Conservation (phyloP, 1,139 yeast genomes). For the Lodderomyces jiufengensis region DNA sequence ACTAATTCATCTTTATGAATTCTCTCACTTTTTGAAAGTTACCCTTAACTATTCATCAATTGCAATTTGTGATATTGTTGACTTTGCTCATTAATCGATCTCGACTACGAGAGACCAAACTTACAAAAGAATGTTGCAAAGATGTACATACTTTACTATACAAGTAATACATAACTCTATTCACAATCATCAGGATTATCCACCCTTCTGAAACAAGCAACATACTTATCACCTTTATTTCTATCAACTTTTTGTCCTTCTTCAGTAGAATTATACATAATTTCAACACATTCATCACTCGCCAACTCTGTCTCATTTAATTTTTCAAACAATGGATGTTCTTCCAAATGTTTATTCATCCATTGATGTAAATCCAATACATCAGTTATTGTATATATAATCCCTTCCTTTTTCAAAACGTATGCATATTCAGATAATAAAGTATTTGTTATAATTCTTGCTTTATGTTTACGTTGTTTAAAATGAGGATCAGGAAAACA, state of each 20-base stretch:
- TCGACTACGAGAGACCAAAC: no score
- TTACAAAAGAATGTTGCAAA: no score
- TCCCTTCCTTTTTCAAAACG: slow-evolving; percentile 71
- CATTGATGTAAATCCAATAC: slow-evolving; percentile 90
- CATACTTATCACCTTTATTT: slow-evolving; percentile 80
- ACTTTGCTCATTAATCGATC: no score
- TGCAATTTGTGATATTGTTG: no score
- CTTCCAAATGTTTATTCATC: slow-evolving; percentile 92
- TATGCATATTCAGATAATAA: slow-evolving; percentile 89
- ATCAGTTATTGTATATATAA: slow-evolving; percentile 91
- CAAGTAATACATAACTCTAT: slow-evolving; percentile 9
- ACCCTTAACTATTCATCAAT: no score
- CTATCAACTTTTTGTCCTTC: slow-evolving; percentile 96
- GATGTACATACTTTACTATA: no score
- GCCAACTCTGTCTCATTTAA: no score
- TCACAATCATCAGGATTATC: slow-evolving; percentile 51
- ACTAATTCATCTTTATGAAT: no score
- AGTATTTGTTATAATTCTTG: slow-evolving; percentile 89
- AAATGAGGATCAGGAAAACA: slow-evolving; percentile 99
- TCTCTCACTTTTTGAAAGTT: no score
- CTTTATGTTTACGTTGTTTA: slow-evolving; percentile 95
- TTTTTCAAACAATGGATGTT: slow-evolving; percentile 87
- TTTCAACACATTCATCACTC: slow-evolving; percentile 81
- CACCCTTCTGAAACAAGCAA: slow-evolving; percentile 82
- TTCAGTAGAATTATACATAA: slow-evolving; percentile 90